A percentile compares a stretch with the other conserved stretches of the same genome.
Evolutionary conservation across 768 basidiomycete species (phyloP).

Genomic region (Xerocomellus chrysenteron): DNA sequence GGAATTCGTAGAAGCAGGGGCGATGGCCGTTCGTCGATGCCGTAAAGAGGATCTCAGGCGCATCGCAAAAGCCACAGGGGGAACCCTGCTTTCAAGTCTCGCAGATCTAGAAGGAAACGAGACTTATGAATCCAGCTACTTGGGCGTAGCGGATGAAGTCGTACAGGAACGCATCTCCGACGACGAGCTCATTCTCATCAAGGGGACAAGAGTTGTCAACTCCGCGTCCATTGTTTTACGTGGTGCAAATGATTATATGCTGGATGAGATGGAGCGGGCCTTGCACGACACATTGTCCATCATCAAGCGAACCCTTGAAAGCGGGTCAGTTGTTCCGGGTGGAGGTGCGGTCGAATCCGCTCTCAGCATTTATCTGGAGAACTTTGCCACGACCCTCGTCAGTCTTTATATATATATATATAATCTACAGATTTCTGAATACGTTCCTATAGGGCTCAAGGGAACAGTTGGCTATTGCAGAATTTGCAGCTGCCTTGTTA

Average conservation of each 20-base stretch:
- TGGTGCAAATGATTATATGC: conserved; percentile 98
- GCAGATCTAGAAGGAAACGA: conserved; percentile 98
- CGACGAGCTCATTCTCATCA: conserved; percentile 95
- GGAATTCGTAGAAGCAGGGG: conserved; percentile 98
- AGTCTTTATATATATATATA: conserved; percentile 28
- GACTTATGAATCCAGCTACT: conserved; percentile 87
- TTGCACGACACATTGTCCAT: conserved; percentile 92
- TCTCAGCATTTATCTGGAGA: conserved; percentile 95
- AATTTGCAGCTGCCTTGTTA: conserved; percentile 90
- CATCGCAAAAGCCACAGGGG: conserved; percentile 96
- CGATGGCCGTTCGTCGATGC: conserved; percentile 97
- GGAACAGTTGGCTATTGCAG: conserved; percentile 98
- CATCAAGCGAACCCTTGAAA: conserved; percentile 96
- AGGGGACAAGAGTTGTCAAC: conserved; percentile 95
- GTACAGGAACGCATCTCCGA: conserved; percentile 97
- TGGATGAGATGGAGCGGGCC: conserved; percentile 99
- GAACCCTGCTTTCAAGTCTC: conserved; percentile 86
- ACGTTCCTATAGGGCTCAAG: conserved; percentile 74
- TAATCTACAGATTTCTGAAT: background rate
- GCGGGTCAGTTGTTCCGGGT: conserved; percentile 92
- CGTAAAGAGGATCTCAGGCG: conserved; percentile 96
- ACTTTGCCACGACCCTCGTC: conserved; percentile 97
- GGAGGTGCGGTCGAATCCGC: conserved; percentile 98
- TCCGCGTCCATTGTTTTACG: conserved; percentile 91
- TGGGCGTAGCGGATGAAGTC: conserved; percentile 95